Evolutionary conservation across 129 eudicot genomes (phyloP).

Genomic region (Pittosporum tobira): DNA sequence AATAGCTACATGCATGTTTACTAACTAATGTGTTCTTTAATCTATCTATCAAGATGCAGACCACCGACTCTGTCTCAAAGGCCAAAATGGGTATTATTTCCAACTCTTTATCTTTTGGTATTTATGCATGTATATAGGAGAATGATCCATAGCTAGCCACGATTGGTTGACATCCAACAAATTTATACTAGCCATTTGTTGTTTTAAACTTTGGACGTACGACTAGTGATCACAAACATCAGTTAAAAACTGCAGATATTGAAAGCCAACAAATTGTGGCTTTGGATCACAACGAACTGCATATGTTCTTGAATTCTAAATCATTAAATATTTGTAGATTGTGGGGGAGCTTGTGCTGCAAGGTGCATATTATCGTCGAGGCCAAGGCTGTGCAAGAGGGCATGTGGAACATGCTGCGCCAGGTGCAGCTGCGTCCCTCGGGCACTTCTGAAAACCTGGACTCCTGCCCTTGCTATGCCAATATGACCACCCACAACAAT

Average conservation of each 20-base stretch:
- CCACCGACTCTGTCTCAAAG: neutral
- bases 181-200: neutral
- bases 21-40: neutral
- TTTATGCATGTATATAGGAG: neutral
- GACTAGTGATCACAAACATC: no score
- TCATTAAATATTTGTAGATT: constrained; percentile 3
- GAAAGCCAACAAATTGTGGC: no score
- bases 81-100: constrained; percentile 4
- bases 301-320: neutral
- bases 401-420: constrained; percentile 22
- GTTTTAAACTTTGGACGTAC: neutral
- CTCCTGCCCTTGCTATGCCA: constrained; percentile 20
- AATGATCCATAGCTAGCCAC: no score
- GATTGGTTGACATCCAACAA: neutral
- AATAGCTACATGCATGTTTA: no score
- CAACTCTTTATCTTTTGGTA: neutral
- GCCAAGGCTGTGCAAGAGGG: constrained; percentile 22
- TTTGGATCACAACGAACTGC: neutral
- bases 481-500: constrained; percentile 17
- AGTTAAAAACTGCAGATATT: no score
- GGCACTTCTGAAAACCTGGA: constrained; percentile 25
- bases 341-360: constrained; percentile 16
- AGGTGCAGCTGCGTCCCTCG: constrained; percentile 20
- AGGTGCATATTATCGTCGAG: constrained; percentile 17
- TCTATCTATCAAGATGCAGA: constrained; percentile 1